Evolutionary conservation across 1,284 basidiomycete genomes (phyloP).

Genomic region (Trametes versicolor): DNA sequence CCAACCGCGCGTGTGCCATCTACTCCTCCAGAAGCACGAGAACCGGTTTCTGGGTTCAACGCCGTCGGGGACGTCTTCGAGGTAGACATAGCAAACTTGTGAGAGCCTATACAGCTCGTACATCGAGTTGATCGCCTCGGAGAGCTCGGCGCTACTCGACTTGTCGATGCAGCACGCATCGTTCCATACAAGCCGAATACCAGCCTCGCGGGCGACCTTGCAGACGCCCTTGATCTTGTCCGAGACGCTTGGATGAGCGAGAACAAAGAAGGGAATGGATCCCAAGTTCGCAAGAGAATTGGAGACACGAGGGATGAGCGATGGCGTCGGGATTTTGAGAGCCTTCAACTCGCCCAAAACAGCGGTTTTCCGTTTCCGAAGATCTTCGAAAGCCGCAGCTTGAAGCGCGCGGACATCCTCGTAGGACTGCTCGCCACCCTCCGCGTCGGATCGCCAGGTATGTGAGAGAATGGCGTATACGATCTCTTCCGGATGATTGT

Average conservation of each 20-base stretch:
- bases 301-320: neutral
- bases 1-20: too few relatives aligned
- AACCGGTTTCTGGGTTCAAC: neutral
- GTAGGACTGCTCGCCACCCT: neutral
- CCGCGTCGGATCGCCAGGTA: neutral
- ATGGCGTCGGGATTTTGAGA: neutral
- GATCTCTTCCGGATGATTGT: neutral
- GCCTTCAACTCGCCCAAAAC: neutral
- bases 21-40: too few relatives aligned
- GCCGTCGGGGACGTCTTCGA: conserved; percentile 1
- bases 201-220: neutral
- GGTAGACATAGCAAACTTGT: neutral
- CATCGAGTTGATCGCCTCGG: too few relatives aligned
- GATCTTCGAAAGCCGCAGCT: neutral
- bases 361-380: neutral
- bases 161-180: too few relatives aligned
- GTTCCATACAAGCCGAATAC: neutral
- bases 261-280: neutral
- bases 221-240: neutral
- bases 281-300: neutral
- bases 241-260: neutral
- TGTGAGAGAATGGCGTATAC: neutral
- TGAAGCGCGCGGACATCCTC: neutral
- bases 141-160: too few relatives aligned
- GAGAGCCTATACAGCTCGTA: neutral